Percentiles rank a stretch among this genome's conserved stretches.
phyloP scores from a whole-genome alignment of 176 grass and related monocot species.

The Hyparrhenia diplandra region DNA sequence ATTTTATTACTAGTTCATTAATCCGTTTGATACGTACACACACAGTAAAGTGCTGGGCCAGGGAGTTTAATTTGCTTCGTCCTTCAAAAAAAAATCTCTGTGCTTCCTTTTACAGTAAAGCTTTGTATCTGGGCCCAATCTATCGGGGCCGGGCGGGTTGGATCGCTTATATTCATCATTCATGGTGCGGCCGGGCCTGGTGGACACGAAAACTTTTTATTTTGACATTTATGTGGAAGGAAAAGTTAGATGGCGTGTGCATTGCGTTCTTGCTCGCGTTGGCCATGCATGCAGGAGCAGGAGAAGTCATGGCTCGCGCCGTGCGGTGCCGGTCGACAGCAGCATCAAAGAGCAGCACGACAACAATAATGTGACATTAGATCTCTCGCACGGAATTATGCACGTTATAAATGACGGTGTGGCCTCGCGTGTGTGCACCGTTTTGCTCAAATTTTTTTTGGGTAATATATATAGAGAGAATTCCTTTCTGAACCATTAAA shows the following conservation, averaged over 20 bases:
- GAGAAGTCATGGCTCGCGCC: not conserved
- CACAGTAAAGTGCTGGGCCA: not conserved
- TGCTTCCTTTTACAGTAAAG: not conserved
- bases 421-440: not conserved
- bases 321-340: not conserved
- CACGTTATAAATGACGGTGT: constrained; percentile 20
- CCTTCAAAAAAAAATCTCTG: no score
- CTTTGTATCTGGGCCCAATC: not conserved
- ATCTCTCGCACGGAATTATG: constrained; percentile 13
- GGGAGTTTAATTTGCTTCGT: not conserved
- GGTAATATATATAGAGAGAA: no score
- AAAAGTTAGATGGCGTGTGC: constrained; percentile 34
- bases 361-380: constrained; percentile 28
- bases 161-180: not conserved
- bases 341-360: constrained; percentile 44
- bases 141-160: not conserved
- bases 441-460: no score
- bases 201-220: constrained; percentile 23
- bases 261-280: not conserved
- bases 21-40: no score
- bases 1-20: not conserved
- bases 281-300: not conserved
- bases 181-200: constrained; percentile 25
- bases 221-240: constrained; percentile 52
- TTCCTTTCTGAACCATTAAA: no score